Base-by-base conservation (phyloP, 2,329 filamentous ascomycete genomes). In the Fusarium acutatum region DNA sequence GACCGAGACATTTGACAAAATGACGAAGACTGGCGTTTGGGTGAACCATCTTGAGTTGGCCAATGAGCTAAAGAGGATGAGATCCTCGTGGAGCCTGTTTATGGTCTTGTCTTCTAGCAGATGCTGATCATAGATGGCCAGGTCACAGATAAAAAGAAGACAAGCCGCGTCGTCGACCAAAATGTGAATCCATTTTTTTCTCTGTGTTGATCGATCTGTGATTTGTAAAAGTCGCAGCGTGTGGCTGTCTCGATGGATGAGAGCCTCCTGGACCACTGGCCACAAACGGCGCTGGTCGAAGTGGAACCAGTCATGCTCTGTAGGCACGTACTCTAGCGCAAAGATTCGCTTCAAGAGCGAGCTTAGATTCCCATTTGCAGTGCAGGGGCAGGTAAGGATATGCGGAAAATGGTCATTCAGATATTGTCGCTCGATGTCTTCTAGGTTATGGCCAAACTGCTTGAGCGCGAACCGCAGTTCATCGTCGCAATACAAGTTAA, bases 1-100 rank as follows among this genome's bases (percentile, higher is more conserved):
- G 0, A 17, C n/a, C 0, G 47, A 26, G 3, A 11, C 9, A 4
- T 52, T 52, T 20, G 47, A 35, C 6, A 35, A 35, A 24, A 52
- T 7, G 8, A 52, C n/a, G 4, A 52, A 35, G 30, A 52, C 35
- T 52, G n/a, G 47, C 30, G 47, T 52, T 3, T 26, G 30, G 4
- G 12, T 20, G 0, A 35, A 35, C 47, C 47, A 52, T 7, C 2
- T 35, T 15, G 47, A 52, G 47, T 35, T 35, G 6, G 11, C 17
- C 12, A 52, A 1, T 17, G 47, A 52, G 47, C 13, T 13, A 20
- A 52, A 52, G 6, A 52, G 47, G 2, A 26, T 5, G 6, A 52
- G 9, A 6, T 52, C 2, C 6, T 52, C 47, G 12, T 20, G 47
- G 4, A 52, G n/a, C 4, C n/a, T 34, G 17, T 7, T 52, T 8